Base-by-base conservation (phyloP, 2,329 filamentous ascomycete genomes). In the Cladophialophora immunda region DNA sequence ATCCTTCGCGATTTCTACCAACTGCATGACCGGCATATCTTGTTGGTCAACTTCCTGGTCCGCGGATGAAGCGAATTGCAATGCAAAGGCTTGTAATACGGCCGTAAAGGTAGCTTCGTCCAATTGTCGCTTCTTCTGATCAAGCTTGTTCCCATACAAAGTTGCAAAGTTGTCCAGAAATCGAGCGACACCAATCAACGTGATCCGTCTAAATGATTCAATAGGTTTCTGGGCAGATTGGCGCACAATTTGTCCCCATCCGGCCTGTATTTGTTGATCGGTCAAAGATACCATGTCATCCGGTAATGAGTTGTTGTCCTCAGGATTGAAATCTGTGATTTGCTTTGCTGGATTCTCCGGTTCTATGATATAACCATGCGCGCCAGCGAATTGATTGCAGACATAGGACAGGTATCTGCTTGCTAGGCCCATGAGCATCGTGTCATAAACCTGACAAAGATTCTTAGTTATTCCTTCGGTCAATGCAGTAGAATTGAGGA, bases 111-210 rank as follows among this genome's bases (percentile, higher is more conserved):
- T 53, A 13, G 19, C 41, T 25, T 64, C 62, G 8, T 47, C 54
- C 15, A 17, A 11, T 29, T 59, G 52, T 5, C 62, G 36, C 32
- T 32, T 36, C 17, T 27, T 32, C 22, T n/a, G 45, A 27, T 58
- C 62, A 27, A 64, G 54, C 27, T 25, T 47, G 45, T 64, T 64
- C 13, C 62, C 62, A 53, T 64, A 64, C 27, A 64, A 30, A 17
- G 22, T 29, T 19, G 36, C 53, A 53, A 64, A 64, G 30, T 58
- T 47, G 38, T 64, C 62, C 36, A 64, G 41, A 41, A 64, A 64
- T 15, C 62, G 62, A 9, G 36, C 62, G n/a, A 53, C 55, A 3
- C 62, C 62, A 38, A 64, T 47, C 27, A 64, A 30, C 2, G 62
- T 64, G 15, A 64, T 64, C 30, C 38, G 11, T 25, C 30, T 32